Conservation (phyloP, 2,329 filamentous ascomycete species). For the Septoria linicola region DNA sequence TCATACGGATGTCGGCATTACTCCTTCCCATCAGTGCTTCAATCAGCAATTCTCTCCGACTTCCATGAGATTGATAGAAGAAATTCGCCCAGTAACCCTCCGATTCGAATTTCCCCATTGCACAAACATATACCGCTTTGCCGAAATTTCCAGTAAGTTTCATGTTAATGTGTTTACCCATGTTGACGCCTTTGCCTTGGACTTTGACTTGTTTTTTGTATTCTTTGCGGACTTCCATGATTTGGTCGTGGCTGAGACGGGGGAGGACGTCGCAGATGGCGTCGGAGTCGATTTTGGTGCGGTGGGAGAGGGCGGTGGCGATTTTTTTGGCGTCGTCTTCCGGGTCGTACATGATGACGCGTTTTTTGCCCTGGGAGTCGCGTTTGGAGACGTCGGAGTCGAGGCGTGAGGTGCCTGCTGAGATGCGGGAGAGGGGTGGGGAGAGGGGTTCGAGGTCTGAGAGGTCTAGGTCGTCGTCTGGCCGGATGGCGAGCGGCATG, state of each 20-base stretch:
- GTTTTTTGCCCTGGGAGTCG: conserved; percentile 52
- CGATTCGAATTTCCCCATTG: conserved; percentile 84
- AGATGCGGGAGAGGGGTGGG: conserved; percentile 29
- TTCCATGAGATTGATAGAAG: conserved; percentile 89
- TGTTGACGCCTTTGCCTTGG: conserved; percentile 75
- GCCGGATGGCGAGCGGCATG: conserved; percentile 79
- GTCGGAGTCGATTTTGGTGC: conserved; percentile 60
- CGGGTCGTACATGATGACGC: conserved; percentile 77
- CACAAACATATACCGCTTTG: conserved; percentile 87
- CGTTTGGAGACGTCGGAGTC: conserved; percentile 30
- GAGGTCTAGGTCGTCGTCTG: conserved; percentile 56
- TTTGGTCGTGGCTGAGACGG: conserved; percentile 78
- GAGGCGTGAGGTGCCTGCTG: conserved; percentile 18
- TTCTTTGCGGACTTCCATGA: conserved; percentile 79
- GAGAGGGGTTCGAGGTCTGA: conserved; percentile 47
- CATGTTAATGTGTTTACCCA: conserved; percentile 81
- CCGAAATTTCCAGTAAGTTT: conserved; percentile 77
- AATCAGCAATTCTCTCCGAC: conserved; percentile 83
- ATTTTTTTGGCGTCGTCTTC: conserved; percentile 74
- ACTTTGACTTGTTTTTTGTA: conserved; percentile 90
- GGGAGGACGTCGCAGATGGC: conserved; percentile 82
- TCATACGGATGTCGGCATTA: conserved; percentile 80
- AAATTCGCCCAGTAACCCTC: conserved; percentile 98
- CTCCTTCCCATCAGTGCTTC: conserved; percentile 87
- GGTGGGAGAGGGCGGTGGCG: conserved; percentile 69